phyloP scores from a whole-genome alignment of 495 filamentous ascomycete species.

The Talaromyces stipitatus region DNA sequence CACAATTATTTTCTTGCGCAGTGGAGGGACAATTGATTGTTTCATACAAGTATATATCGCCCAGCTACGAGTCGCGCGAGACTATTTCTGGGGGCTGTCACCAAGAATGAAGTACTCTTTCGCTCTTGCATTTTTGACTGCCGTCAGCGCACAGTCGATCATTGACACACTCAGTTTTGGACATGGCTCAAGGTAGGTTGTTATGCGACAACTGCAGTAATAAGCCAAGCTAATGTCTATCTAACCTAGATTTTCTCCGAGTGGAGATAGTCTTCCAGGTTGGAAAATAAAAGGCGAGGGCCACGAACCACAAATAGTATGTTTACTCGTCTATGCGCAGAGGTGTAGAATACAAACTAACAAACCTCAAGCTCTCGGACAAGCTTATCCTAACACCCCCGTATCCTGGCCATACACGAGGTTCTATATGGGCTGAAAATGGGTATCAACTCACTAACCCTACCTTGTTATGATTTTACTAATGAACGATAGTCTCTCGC shows the following conservation, averaged over 20 bases:
- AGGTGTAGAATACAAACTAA: neutral
- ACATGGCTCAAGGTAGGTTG: conserved; percentile 52
- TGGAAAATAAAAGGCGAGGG: conserved; percentile 68
- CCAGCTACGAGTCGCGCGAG: neutral
- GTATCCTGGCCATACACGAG: conserved; percentile 76
- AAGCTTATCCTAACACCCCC: conserved; percentile 88
- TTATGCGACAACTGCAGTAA: neutral
- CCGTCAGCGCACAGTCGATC: conserved; percentile 52
- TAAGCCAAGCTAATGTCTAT: conserved; percentile 16
- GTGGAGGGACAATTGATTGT: neutral
- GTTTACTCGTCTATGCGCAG: conserved; percentile 6
- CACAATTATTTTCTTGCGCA: neutral
- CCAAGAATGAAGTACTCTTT: conserved; percentile 31
- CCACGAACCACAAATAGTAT: conserved; percentile 55
- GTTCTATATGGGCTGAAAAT: conserved; percentile 70
- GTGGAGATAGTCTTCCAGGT: conserved; percentile 47
- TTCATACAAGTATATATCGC: no score
- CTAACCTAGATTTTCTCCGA: conserved; percentile 46
- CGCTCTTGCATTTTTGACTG: conserved; percentile 39
- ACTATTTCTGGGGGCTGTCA: conserved; percentile 4
- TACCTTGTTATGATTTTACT: conserved; percentile 8
- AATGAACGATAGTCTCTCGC: conserved; percentile 6
- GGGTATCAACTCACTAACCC: conserved; percentile 28
- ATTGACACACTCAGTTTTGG: conserved; percentile 73
- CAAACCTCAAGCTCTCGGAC: conserved; percentile 59